These are phyloP conservation scores for Podaxis rugospora DNA, from an alignment of 768 basidiomycete species.

Conservation along the genomic window DNA sequence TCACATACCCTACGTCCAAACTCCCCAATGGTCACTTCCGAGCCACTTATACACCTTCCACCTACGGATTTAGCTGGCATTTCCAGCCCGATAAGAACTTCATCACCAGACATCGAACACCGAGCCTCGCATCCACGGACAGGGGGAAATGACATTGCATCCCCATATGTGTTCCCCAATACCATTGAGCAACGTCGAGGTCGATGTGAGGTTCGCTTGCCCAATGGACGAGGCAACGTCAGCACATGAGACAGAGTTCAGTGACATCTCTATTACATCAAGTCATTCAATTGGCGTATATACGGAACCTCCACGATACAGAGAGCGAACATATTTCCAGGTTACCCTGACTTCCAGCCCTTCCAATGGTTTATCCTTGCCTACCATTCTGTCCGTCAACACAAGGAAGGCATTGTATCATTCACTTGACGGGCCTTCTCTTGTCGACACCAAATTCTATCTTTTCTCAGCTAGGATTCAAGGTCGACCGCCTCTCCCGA, in stretches of 20 bases:
- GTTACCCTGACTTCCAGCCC: neutral
- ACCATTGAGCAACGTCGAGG: neutral
- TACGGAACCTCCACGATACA: neutral
- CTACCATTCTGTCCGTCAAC: neutral
- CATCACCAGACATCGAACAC: neutral
- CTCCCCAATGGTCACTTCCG: neutral
- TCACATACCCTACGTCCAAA: neutral
- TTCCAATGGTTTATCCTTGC: neutral
- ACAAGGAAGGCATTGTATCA: neutral
- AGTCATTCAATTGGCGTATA: neutral
- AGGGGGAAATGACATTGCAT: neutral
- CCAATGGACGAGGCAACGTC: neutral
- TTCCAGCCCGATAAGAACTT: neutral
- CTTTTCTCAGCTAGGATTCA: neutral
- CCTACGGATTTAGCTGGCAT: slow-evolving; percentile 3
- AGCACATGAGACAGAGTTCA: neutral
- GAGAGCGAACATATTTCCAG: neutral
- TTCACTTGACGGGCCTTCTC: neutral
- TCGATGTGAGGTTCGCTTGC: neutral
- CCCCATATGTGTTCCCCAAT: neutral
- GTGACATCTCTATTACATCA: neutral
- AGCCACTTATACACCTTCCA: neutral
- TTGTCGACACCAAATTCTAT: slow-evolving; percentile 11
- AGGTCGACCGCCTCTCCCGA: neutral
- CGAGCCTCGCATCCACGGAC: neutral